Evolutionary conservation across 139 green algal species (phyloP).

Genomic region (Chlamydomonas sp.): DNA sequence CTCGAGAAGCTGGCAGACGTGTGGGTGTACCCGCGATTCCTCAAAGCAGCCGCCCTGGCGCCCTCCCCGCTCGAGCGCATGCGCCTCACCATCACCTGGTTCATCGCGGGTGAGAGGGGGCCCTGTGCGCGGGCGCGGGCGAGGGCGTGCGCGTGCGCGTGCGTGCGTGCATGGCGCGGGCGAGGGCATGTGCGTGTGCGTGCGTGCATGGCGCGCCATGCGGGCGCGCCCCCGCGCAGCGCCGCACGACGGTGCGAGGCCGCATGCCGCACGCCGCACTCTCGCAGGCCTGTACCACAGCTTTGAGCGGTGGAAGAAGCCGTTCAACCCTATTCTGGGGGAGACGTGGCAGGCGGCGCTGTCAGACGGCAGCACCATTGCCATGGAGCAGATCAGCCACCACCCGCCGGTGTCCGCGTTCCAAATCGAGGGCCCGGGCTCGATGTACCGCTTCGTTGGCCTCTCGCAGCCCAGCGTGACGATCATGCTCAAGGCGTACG

Average conservation of each 20-base stretch:
- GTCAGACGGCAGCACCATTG: conserved; percentile 51
- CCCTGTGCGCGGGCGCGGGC: too few relatives aligned
- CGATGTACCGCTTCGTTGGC: conserved; percentile 53
- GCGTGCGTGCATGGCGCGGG: too few relatives aligned
- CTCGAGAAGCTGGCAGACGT: conserved; percentile 79
- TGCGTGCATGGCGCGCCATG: too few relatives aligned
- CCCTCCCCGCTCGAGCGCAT: conserved; percentile 62
- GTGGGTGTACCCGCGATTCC: conserved; percentile 49
- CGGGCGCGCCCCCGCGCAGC: too few relatives aligned
- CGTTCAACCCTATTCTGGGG: conserved; percentile 85
- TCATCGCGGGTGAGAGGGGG: conserved; percentile 59
- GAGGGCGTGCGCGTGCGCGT: too few relatives aligned
- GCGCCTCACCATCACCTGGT: conserved; percentile 61
- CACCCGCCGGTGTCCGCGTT: conserved; percentile 73
- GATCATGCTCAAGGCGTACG: conserved; percentile 52
- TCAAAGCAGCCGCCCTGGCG: conserved; percentile 36
- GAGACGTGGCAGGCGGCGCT: conserved; percentile 71
- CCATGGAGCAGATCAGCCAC: conserved; percentile 76
- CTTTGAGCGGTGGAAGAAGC: conserved; percentile 67
- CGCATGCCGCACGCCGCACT: too few relatives aligned
- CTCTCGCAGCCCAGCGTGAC: conserved; percentile 62
- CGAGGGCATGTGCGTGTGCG: too few relatives aligned
- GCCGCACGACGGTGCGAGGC: too few relatives aligned
- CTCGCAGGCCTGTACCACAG: conserved; percentile 47
- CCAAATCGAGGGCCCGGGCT: conserved; percentile 62